Conservation (phyloP, 805 yeast species). For the Starmerella vitae region DNA sequence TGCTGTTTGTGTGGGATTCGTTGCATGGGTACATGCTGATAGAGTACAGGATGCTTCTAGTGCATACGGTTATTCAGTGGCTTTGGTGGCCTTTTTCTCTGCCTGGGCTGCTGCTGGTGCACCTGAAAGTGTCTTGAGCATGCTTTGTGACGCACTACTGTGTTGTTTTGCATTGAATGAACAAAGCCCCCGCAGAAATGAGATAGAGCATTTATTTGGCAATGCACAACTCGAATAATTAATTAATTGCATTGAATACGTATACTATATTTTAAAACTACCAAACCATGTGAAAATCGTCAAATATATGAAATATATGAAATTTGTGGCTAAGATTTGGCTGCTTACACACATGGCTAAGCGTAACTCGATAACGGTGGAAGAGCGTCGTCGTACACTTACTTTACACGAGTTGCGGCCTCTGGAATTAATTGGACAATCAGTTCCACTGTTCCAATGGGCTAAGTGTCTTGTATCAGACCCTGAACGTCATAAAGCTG, state of each 20-base stretch:
- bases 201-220: constrained; percentile 22
- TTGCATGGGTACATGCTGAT: constrained; percentile 32
- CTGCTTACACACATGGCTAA: background rate
- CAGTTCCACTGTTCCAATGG: constrained; percentile 35
- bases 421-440: constrained; percentile 34
- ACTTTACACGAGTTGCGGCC: constrained; percentile 37
- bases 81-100: constrained; percentile 29
- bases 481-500: constrained; percentile 19
- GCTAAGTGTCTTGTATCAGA: constrained; percentile 13
- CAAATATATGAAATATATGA: too few species aligned
- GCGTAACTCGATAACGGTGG: background rate
- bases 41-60: constrained; percentile 25
- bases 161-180: constrained; percentile 29
- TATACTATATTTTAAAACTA: background rate
- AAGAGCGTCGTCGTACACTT: constrained; percentile 16
- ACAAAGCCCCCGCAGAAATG: constrained; percentile 22
- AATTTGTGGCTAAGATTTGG: background rate
- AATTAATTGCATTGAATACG: background rate
- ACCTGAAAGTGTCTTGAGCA: constrained; percentile 31
- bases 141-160: constrained; percentile 27
- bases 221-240: background rate
- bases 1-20: constrained; percentile 28
- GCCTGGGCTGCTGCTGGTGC: constrained; percentile 35
- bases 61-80: constrained; percentile 31
- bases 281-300: too few species aligned